Conservation (phyloP, 495 filamentous ascomycete species). For the Immersiella caudata region DNA sequence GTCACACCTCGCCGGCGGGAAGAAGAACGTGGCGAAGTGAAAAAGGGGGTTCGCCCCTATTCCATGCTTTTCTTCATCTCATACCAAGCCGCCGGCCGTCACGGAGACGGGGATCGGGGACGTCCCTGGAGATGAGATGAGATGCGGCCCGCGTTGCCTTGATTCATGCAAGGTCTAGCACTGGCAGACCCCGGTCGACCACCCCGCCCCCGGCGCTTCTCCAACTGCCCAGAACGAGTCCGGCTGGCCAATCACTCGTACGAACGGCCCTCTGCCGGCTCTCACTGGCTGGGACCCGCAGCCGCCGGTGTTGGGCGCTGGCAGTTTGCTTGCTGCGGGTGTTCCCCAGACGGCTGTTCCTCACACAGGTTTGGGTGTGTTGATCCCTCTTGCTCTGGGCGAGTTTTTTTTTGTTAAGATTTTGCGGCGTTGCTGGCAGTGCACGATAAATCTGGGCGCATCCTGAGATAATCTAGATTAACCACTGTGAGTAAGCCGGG, state of each 20-base stretch:
- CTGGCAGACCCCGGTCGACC: neutral
- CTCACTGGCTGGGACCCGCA: constrained; percentile 27
- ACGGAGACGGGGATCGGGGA: neutral
- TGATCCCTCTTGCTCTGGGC: too few relatives aligned
- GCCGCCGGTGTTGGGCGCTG: constrained; percentile 1
- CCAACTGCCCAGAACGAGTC: neutral
- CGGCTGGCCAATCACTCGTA: constrained; percentile 21
- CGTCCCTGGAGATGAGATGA: neutral
- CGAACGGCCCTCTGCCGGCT: constrained; percentile 19
- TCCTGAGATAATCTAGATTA: neutral
- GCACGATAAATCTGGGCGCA: neutral
- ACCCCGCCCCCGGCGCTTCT: constrained; percentile 18
- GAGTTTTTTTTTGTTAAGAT: neutral
- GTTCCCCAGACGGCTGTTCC: neutral
- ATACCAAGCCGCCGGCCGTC: neutral
- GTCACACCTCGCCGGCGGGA: neutral
- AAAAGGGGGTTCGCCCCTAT: neutral
- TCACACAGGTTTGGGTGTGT: neutral
- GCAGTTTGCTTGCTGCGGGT: neutral
- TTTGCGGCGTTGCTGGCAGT: neutral
- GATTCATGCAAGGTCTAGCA: neutral
- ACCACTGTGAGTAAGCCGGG: neutral
- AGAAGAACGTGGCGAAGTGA: neutral
- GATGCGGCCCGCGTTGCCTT: constrained; percentile 13
- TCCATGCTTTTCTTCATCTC: neutral